Evolutionary conservation across 129 eudicot species (phyloP).

Genomic region (Escallonia herrerae): DNA sequence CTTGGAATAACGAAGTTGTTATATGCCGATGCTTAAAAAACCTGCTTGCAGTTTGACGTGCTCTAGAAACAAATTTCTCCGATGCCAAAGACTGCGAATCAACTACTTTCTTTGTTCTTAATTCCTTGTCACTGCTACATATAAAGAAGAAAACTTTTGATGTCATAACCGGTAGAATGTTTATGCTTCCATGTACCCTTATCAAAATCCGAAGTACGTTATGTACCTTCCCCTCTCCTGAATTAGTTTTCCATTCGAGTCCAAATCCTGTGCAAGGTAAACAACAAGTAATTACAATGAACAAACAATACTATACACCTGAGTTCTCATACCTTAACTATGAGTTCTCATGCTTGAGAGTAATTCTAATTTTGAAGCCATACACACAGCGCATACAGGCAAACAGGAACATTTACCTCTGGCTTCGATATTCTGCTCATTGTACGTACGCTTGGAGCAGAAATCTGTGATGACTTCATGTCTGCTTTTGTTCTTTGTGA

Average conservation of each 20-base stretch:
- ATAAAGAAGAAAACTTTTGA: constrained; percentile 5
- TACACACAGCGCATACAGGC: background rate
- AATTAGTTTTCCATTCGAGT: constrained; percentile 26
- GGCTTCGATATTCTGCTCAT: constrained; percentile 27
- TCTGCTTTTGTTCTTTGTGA: constrained; percentile 25
- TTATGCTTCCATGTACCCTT: background rate
- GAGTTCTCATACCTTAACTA: no score
- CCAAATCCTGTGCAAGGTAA: constrained; percentile 24
- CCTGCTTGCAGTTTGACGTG: constrained; percentile 42
- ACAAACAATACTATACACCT: background rate
- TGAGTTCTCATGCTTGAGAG: no score
- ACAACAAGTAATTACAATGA: background rate
- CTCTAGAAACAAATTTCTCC: constrained; percentile 30
- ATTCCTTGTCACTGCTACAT: constrained; percentile 31
- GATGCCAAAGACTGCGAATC: constrained; percentile 22
- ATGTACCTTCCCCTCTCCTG: constrained; percentile 36
- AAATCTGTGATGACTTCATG: constrained; percentile 33
- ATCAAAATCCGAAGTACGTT: background rate
- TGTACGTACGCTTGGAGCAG: constrained; percentile 23
- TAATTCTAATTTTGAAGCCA: no score
- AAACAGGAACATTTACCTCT: constrained; percentile 32
- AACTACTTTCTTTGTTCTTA: constrained; percentile 26
- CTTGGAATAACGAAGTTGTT: no score
- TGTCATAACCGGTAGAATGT: background rate
- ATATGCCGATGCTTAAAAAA: background rate